These are phyloP conservation scores for Mycosphaerelloides madeirae DNA, from an alignment of 2,329 filamentous ascomycete genomes.

Conservation along the genomic window DNA sequence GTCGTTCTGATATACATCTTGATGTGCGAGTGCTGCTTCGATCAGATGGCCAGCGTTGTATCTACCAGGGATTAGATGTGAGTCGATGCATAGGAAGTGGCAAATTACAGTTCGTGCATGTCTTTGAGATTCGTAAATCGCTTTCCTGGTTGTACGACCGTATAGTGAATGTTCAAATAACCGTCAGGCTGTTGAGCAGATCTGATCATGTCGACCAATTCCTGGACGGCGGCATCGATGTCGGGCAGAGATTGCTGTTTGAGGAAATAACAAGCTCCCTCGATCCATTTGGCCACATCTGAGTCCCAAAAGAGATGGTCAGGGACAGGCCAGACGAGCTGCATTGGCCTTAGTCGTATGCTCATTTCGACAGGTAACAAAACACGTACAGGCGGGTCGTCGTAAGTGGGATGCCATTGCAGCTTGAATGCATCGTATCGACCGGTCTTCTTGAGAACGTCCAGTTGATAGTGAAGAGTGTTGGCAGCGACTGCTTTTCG, in stretches of 20 bases:
- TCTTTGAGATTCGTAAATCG: conserved; percentile 57
- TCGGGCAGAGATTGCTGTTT: conserved; percentile 40
- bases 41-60: conserved; percentile 61
- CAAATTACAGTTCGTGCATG: conserved; percentile 55
- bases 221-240: conserved; percentile 49
- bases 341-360: no score
- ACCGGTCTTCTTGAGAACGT: conserved; percentile 51
- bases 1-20: conserved; percentile 49
- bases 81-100: background rate
- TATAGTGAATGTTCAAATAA: conserved; percentile 61
- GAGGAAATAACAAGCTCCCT: conserved; percentile 57
- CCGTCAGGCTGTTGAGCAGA: conserved; percentile 56
- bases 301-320: conserved; percentile 59
- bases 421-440: conserved; percentile 53
- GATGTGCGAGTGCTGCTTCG: conserved; percentile 56
- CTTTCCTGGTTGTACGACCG: conserved; percentile 52
- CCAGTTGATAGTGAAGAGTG: conserved; percentile 50
- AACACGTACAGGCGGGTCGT: conserved; percentile 44
- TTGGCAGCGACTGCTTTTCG: conserved; percentile 40
- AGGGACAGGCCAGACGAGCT: conserved; percentile 55
- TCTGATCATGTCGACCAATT: conserved; percentile 56
- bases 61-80: conserved; percentile 28
- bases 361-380: no score
- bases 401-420: conserved; percentile 53
- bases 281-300: conserved; percentile 58